These are phyloP conservation scores for Leccinum longicurvipes DNA, from an alignment of 768 basidiomycete genomes.

Conservation along the genomic window DNA sequence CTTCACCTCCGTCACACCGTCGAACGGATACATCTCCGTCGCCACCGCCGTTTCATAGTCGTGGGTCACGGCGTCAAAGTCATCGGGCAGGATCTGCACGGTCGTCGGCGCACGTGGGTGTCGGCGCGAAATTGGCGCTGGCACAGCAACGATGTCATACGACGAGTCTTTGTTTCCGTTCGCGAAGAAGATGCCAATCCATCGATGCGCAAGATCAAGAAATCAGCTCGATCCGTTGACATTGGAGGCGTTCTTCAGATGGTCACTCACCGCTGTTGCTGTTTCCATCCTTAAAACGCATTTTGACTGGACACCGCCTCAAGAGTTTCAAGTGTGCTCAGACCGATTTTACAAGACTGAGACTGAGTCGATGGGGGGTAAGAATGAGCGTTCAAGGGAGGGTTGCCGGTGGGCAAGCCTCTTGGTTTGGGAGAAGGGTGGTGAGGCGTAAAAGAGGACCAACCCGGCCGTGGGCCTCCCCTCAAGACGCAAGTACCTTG, in stretches of 20 bases:
- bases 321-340: background rate
- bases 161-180: slow-evolving; percentile 27
- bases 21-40: slow-evolving; percentile 23
- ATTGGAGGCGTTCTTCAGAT: background rate
- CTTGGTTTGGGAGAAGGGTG: background rate
- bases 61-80: slow-evolving; percentile 30
- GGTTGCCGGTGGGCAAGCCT: background rate
- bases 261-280: slow-evolving; percentile 30
- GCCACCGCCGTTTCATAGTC: slow-evolving; percentile 27
- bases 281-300: slow-evolving; percentile 23
- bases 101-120: slow-evolving; percentile 32
- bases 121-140: slow-evolving; percentile 13
- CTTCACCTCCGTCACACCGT: slow-evolving; percentile 25
- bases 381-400: background rate
- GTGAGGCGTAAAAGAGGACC: background rate
- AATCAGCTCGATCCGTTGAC: slow-evolving; percentile 7
- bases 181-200: background rate
- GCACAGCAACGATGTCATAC: slow-evolving; percentile 28
- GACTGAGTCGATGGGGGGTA: background rate
- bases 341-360: slow-evolving; percentile 1
- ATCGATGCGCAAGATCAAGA: slow-evolving; percentile 16
- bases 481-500: slow-evolving; percentile 11
- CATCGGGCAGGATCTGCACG: slow-evolving; percentile 29
- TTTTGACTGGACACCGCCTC: slow-evolving; percentile 1
- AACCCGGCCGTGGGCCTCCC: slow-evolving; percentile 1